Evolutionary conservation across 2,329 filamentous ascomycete species (phyloP), one percentile per base, ranked within the genome.

Genomic region (Exophiala sideris): DNA sequence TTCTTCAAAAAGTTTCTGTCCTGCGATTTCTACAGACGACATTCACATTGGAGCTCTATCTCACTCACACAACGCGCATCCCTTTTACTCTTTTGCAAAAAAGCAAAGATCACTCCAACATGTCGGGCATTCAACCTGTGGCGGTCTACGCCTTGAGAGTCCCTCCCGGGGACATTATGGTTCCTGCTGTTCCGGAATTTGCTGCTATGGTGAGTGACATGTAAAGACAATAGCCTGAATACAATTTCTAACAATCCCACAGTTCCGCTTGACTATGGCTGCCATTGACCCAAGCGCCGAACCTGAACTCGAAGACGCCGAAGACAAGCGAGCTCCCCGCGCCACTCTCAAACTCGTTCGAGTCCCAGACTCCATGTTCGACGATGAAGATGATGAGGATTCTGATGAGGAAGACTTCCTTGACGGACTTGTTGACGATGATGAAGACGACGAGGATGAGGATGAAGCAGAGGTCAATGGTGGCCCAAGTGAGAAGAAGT

Each of bases 201-300:
- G 88, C 89, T 69, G 89, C 90, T 57, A 88, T 88, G 71, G 90
- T 95, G 79, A 80, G 88, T 82, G 48, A 45, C 32, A 12, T 50
- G 38, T 48, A 33, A 48, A 44, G 49, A 40, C 48, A 45, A 45
- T 33, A 50, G 38, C 24, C 45, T 38, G 11, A 38, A 33, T 21
- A 20, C 10, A 16, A 34, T 32, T 36, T 16, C 42, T 54, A 33
- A 50, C 50, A 39, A 41, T 42, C 34, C 24, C 20, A 10, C 67
- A 96, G 91, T 95, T 96, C 77, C 90, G 90, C 71, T 90, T 99
- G 69, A 97, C 91, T 67, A 99, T 99, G 94, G 94, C 95, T 67
- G 94, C 94, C 62, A 87, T 99, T 71, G 92, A 99, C 71, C 94
- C 94, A 54, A 90, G 84, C 67, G 88, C 88, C 66, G 79, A 84